These are phyloP conservation scores for Solanum bukasovii DNA, from an alignment of 257 asterid genomes.

Conservation along the genomic window DNA sequence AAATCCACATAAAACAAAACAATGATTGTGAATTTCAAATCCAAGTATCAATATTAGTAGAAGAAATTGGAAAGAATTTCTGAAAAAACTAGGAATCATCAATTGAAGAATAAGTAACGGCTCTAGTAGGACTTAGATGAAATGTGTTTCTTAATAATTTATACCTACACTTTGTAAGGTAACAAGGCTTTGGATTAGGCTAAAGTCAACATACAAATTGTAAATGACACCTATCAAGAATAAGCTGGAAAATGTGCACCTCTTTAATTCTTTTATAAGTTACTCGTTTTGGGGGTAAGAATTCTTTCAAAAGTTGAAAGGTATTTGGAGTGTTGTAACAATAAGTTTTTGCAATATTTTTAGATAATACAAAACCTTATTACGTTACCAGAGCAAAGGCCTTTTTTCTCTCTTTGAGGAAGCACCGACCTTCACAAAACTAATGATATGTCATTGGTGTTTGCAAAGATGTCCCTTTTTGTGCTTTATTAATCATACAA, in stretches of 20 bases:
- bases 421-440: neutral
- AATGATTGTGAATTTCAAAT: neutral
- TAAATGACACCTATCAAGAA: neutral
- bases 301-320: neutral
- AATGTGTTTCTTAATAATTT: neutral
- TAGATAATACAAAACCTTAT: neutral
- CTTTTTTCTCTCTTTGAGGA: neutral
- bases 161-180: neutral
- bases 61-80: neutral
- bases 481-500: neutral
- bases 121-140: neutral
- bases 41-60: neutral
- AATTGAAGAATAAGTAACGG: neutral
- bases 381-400: neutral
- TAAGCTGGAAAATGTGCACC: neutral
- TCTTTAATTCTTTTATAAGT: neutral
- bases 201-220: neutral
- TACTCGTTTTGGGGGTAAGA: neutral
- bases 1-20: neutral
- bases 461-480: neutral
- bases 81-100: neutral
- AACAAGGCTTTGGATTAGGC: neutral
- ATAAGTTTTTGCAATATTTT: neutral
- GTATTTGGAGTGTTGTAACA: neutral
- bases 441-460: neutral